phyloP scores from a whole-genome alignment of 345 rosid genomes.

The Populus simonii region DNA sequence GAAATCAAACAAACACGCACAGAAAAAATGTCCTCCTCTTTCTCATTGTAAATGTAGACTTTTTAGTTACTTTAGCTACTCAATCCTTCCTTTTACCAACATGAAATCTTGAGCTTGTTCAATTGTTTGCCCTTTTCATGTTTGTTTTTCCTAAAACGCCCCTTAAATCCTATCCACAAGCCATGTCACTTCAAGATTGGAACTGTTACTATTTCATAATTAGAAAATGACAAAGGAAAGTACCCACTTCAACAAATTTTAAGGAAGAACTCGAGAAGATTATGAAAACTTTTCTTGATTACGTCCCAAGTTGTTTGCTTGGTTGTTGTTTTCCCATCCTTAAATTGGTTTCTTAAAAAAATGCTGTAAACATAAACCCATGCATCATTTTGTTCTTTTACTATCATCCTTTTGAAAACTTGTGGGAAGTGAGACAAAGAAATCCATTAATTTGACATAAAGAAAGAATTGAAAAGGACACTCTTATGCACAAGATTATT shows the following conservation, averaged over 20 bases:
- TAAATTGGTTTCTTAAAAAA: not conserved
- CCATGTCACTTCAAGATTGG: not conserved
- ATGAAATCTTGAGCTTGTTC: slow-evolving; percentile 14
- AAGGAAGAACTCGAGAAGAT: not conserved
- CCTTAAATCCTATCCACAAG: slow-evolving; percentile 15
- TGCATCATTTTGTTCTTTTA: not conserved
- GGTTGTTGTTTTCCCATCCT: not conserved
- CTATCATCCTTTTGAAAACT: not conserved
- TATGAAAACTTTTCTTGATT: not conserved
- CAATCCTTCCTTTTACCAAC: slow-evolving; percentile 22
- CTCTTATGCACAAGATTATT: not conserved
- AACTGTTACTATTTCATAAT: not conserved
- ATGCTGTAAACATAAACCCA: not conserved
- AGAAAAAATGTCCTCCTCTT: not conserved
- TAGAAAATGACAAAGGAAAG: slow-evolving; percentile 1
- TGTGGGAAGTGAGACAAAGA: not conserved
- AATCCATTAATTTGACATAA: not conserved
- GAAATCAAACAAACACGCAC: not conserved
- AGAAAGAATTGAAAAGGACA: too few species aligned
- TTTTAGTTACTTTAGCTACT: slow-evolving; percentile 14
- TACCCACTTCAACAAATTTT: not conserved
- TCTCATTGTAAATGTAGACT: slow-evolving; percentile 3
- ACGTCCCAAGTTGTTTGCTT: not conserved
- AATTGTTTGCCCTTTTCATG: slow-evolving; percentile 2
- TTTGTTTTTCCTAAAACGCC: not conserved